Base-by-base conservation (phyloP, 2,329 filamentous ascomycete species). In the Neurospora sp. region DNA sequence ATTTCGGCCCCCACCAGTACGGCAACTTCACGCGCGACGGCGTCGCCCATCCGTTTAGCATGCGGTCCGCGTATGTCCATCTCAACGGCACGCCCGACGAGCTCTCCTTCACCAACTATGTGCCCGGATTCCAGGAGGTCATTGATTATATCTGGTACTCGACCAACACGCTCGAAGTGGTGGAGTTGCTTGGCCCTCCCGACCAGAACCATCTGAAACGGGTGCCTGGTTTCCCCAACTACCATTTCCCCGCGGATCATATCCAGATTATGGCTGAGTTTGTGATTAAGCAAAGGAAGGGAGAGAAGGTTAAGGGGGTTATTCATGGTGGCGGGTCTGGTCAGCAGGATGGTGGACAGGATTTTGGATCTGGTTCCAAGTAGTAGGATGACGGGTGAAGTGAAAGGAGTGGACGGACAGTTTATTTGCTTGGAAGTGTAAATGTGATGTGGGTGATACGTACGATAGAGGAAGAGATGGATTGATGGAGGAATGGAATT, bases 121-220 rank as follows among this genome's bases (percentile, higher is more conserved):
- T 93, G 15, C 94, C 96, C 1, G 89, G 89, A n/a, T 99, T 97
- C 81, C 88, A 89, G 68, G 94, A 93, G 72, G 92, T 96, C 70
- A 91, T 99, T 74, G 96, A 99, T 79, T 97, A 98, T 80, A 93
- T 99, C 76, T 98, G 94, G 93, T 99, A 97, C 81, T 94, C 93
- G 70, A 95, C 93, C 70, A 97, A 96, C 80, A 89, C 91, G 28
- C 84, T 97, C 66, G 92, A 96, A 78, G 91, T 96, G 33, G 90
- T 93, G 19, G 91, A 91, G 68, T 81, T 97, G 68, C 89, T 97
- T 4, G 94, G 94, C 38, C 91, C 95, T 62, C 92, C 96, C 2
- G 94, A 97, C 78, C 87, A 90, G 73, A 88, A 92, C 38, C 96
- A 97, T 78, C 88, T 97, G 70, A 91, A 92, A 79, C 88, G 90